phyloP scores from a whole-genome alignment of 2,329 filamentous ascomycete genomes.

The Penicillium sp. region DNA sequence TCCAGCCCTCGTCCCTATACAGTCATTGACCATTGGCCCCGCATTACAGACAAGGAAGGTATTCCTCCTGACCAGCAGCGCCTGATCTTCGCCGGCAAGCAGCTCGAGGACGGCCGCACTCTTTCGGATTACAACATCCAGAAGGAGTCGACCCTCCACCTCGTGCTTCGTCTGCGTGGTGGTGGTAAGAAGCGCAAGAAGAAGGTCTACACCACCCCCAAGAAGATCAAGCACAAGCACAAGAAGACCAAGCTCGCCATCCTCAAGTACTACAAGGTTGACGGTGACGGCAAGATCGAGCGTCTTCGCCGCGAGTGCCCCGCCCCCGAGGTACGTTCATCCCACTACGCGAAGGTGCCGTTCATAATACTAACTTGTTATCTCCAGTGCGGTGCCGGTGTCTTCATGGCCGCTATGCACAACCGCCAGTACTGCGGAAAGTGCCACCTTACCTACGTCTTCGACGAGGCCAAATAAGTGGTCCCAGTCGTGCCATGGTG shows the following conservation, averaged over 20 bases:
- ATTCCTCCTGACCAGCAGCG: constrained; percentile 99
- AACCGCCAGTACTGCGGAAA: constrained; percentile 95
- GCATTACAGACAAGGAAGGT: constrained; percentile 85
- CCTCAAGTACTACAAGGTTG: constrained; percentile 99
- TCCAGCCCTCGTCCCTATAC: not conserved
- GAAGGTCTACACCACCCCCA: constrained; percentile 99
- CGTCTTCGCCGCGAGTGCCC: constrained; percentile 98
- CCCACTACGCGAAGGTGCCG: not conserved
- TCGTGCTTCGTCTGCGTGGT: constrained; percentile 97
- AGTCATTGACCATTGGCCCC: not conserved
- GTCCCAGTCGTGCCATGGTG: constrained; percentile 19
- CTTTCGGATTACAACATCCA: constrained; percentile 99
- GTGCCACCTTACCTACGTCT: constrained; percentile 72
- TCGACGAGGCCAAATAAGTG: constrained; percentile 64
- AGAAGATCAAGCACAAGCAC: constrained; percentile 99
- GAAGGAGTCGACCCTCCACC: constrained; percentile 98
- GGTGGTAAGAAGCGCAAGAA: constrained; percentile 99
- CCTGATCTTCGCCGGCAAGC: constrained; percentile 99
- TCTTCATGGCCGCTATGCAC: constrained; percentile 99
- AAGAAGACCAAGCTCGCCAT: constrained; percentile 99
- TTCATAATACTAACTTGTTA: constrained; percentile 34
- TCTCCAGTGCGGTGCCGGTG: constrained; percentile 90
- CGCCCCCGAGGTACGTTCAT: constrained; percentile 71
- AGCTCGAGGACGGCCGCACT: constrained; percentile 98
- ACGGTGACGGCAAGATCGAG: constrained; percentile 99